Evolutionary conservation across 2,329 filamentous ascomycete species (phyloP).

Genomic region (Penicillium sp.): DNA sequence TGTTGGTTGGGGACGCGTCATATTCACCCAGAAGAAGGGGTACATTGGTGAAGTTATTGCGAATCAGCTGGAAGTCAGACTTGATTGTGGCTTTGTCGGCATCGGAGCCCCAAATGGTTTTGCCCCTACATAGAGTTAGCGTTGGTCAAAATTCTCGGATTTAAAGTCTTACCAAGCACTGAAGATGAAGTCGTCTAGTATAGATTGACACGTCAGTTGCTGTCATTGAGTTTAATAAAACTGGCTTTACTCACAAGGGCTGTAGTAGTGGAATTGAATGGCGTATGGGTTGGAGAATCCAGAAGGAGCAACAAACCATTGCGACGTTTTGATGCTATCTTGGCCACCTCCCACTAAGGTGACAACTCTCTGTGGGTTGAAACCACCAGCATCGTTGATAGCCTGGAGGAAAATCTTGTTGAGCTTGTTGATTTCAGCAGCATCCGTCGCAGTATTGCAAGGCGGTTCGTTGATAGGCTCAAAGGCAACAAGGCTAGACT

Average conservation of each 20-base stretch:
- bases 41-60: constrained; percentile 57
- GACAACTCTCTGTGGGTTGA: constrained; percentile 58
- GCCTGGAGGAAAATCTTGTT: constrained; percentile 59
- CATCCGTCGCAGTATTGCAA: constrained; percentile 54
- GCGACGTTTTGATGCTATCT: constrained; percentile 54
- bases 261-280: constrained; percentile 65
- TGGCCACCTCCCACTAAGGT: constrained; percentile 56
- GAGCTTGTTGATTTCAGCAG: constrained; percentile 54
- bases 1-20: constrained; percentile 51
- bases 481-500: constrained; percentile 56
- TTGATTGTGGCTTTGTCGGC: constrained; percentile 54
- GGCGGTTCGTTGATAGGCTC: constrained; percentile 63
- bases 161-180: constrained; percentile 26
- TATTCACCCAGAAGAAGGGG: constrained; percentile 62
- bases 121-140: constrained; percentile 55
- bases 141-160: constrained; percentile 25
- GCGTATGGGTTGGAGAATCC: constrained; percentile 59
- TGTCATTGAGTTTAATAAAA: background rate
- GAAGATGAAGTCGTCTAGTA: constrained; percentile 32
- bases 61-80: constrained; percentile 53
- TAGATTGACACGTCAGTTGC: background rate
- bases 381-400: constrained; percentile 56
- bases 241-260: constrained; percentile 31
- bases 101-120: constrained; percentile 61
- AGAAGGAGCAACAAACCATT: constrained; percentile 55